phyloP scores from a whole-genome alignment of 2,329 filamentous ascomycete genomes.

The Cercospora beticola region DNA sequence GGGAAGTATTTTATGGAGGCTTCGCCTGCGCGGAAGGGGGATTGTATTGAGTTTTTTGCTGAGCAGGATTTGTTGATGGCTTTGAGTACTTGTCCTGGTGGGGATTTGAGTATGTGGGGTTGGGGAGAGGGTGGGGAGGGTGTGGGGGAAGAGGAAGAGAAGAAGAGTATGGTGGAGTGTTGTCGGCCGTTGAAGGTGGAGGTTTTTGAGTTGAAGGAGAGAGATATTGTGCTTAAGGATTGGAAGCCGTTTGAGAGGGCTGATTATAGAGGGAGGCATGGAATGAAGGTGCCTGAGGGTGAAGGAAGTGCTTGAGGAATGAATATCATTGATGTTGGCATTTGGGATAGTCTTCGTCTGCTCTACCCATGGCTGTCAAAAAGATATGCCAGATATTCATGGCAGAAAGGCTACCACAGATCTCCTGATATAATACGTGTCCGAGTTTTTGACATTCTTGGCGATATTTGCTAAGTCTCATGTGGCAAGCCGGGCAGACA shows the following conservation, averaged over 20 bases:
- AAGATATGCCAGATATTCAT: background rate
- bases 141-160: constrained; percentile 57
- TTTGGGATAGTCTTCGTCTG: background rate
- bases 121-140: constrained; percentile 62
- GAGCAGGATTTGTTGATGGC: constrained; percentile 72
- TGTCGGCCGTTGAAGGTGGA: constrained; percentile 74
- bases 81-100: constrained; percentile 71
- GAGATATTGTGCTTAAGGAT: constrained; percentile 50
- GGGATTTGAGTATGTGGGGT: constrained; percentile 78
- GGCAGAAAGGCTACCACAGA: background rate
- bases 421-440: background rate
- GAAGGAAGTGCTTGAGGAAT: constrained; percentile 28
- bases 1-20: constrained; percentile 76
- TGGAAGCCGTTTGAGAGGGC: constrained; percentile 65
- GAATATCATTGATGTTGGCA: background rate
- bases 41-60: constrained; percentile 74
- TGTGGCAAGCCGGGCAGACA: background rate
- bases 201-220: constrained; percentile 58
- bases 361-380: background rate
- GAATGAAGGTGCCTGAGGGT: constrained; percentile 54
- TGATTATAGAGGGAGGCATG: constrained; percentile 65
- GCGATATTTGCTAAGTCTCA: background rate
- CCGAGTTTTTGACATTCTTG: background rate
- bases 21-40: constrained; percentile 55
- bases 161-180: constrained; percentile 66